Percentiles rank a stretch among this genome's conserved stretches.
phyloP scores from a whole-genome alignment of 1,284 basidiomycete species.

The Cutaneotrichosporon mucoides region DNA sequence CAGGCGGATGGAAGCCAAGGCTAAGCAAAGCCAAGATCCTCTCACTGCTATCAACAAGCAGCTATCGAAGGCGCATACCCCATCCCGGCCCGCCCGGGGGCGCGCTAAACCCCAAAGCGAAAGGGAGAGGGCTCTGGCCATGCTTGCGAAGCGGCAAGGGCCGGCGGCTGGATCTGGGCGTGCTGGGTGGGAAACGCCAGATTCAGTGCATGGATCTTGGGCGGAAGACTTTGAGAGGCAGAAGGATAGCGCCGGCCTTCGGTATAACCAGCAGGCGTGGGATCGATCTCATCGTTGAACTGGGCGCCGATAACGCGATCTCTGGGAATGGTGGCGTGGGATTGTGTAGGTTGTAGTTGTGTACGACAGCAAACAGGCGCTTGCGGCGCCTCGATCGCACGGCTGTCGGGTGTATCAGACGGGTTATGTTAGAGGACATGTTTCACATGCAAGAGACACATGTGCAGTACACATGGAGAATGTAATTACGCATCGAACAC shows the following conservation, averaged over 20 bases:
- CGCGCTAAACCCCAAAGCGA: constrained; percentile 28
- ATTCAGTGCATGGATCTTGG: constrained; percentile 20
- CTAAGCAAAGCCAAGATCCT: constrained; percentile 42
- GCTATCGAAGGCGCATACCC: constrained; percentile 1
- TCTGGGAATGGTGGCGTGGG: background rate
- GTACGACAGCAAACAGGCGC: too few species aligned
- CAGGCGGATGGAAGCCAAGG: constrained; percentile 44
- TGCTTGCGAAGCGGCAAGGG: constrained; percentile 36
- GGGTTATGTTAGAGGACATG: too few species aligned
- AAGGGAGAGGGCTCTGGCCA: constrained; percentile 43
- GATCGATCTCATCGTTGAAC: background rate
- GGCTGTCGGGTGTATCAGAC: too few species aligned
- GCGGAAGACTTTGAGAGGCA: constrained; percentile 38
- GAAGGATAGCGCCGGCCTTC: constrained; percentile 36
- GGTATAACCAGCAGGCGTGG: constrained; percentile 14
- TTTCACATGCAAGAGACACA: too few species aligned
- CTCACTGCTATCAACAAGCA: constrained; percentile 35
- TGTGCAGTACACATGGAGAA: too few species aligned
- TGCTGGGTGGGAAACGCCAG: constrained; percentile 29
- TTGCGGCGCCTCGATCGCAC: too few species aligned
- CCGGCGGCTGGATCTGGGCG: background rate
- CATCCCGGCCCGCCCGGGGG: background rate
- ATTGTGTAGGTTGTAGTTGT: background rate
- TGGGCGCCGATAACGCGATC: background rate
- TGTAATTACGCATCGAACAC: too few species aligned